phyloP scores from a whole-genome alignment of 345 rosid genomes.

The Eucalyptus rudis region DNA sequence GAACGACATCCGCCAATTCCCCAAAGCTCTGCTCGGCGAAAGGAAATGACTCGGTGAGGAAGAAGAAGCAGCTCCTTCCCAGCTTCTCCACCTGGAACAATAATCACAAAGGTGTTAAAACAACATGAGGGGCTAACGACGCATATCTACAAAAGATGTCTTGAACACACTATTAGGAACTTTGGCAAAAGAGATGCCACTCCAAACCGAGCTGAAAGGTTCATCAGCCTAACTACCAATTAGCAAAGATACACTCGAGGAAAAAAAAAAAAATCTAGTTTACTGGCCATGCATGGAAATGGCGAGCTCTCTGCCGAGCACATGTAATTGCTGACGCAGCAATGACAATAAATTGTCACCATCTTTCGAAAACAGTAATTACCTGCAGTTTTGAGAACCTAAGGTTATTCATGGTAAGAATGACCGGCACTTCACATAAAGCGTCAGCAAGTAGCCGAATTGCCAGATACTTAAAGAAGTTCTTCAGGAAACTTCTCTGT shows the following conservation, averaged over 20 bases:
- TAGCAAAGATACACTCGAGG: neutral
- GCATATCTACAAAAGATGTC: neutral
- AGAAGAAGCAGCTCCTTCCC: slow-evolving; percentile 77
- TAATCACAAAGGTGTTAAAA: neutral
- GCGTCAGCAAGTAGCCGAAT: slow-evolving; percentile 50
- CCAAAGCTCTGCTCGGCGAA: slow-evolving; percentile 57
- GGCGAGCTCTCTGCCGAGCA: neutral
- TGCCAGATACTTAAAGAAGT: slow-evolving; percentile 18
- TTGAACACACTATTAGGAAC: neutral
- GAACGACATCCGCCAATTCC: slow-evolving; percentile 18
- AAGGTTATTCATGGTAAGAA: slow-evolving; percentile 69
- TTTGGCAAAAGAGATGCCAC: neutral
- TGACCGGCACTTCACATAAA: slow-evolving; percentile 31
- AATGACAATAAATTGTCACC: neutral
- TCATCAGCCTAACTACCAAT: neutral
- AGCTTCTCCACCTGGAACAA: slow-evolving; percentile 58
- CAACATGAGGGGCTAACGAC: neutral
- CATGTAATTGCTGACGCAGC: neutral
- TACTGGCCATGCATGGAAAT: neutral
- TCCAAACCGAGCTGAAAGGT: neutral
- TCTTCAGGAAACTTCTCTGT: neutral
- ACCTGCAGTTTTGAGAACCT: slow-evolving; percentile 72
- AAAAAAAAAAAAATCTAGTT: neutral
- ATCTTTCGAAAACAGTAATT: neutral
- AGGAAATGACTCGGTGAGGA: slow-evolving; percentile 60